Conservation (phyloP, 495 filamentous ascomycete genomes). For the Glarea lozoyensis region DNA sequence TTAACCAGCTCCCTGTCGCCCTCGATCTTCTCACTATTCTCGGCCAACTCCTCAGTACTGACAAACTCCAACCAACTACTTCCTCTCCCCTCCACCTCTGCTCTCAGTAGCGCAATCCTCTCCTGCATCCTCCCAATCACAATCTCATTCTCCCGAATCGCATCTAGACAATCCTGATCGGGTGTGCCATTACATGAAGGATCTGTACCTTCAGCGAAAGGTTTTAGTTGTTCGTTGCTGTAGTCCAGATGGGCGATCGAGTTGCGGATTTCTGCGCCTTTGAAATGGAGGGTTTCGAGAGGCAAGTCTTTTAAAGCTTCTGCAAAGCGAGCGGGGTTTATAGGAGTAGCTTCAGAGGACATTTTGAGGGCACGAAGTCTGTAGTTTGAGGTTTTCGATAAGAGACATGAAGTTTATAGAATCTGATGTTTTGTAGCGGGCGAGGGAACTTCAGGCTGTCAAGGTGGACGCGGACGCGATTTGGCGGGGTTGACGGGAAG, state of each 20-base stretch:
- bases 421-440: too few species aligned
- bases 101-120: conserved; percentile 56
- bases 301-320: conserved; percentile 65
- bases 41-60: conserved; percentile 4
- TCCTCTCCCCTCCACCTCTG: conserved; percentile 70
- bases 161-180: conserved; percentile 58
- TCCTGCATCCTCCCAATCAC: conserved; percentile 67
- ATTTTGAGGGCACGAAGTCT: conserved; percentile 2
- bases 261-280: conserved; percentile 76
- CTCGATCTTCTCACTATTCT: conserved; percentile 23
- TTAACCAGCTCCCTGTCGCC: conserved; percentile 22
- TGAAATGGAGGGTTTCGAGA: conserved; percentile 62
- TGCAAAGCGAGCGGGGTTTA: conserved; percentile 55
- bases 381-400: background rate
- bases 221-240: conserved; percentile 64
- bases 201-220: conserved; percentile 41
- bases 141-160: conserved; percentile 65
- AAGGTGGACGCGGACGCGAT: too few species aligned
- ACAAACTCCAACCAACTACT: conserved; percentile 53
- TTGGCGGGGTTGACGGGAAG: too few species aligned
- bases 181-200: conserved; percentile 32
- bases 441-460: too few species aligned
- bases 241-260: conserved; percentile 70
- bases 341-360: conserved; percentile 32
- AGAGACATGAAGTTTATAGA: background rate